These are phyloP conservation scores for Ceratocystis variospora DNA, from an alignment of 2,329 filamentous ascomycete genomes.

Conservation along the genomic window DNA sequence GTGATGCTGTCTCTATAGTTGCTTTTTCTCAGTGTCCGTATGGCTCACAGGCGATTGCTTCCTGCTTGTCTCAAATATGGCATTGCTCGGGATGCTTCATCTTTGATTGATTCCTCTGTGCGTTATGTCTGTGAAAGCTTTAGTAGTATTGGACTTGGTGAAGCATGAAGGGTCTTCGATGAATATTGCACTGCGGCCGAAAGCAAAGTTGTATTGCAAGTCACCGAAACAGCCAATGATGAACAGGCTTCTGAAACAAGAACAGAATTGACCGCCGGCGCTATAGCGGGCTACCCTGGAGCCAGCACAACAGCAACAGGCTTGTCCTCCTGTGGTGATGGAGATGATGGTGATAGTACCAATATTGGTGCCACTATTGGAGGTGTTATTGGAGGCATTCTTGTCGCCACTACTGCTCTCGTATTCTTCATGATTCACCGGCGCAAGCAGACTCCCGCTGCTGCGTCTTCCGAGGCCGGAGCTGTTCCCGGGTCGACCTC, in stretches of 20 bases:
- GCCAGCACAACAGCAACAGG: constrained; percentile 8
- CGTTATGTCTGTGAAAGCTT: constrained; percentile 33
- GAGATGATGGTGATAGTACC: constrained; percentile 15
- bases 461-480: not conserved
- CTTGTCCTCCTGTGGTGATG: constrained; percentile 10
- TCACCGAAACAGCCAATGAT: constrained; percentile 28
- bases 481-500: not conserved
- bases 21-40: constrained; percentile 13
- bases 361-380: constrained; percentile 27
- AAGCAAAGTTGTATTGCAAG: constrained; percentile 29
- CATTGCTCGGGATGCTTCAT: constrained; percentile 32
- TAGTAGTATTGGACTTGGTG: constrained; percentile 33
- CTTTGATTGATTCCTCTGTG: constrained; percentile 32
- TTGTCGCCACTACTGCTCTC: constrained; percentile 24
- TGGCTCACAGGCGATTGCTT: constrained; percentile 37
- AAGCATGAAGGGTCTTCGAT: constrained; percentile 33
- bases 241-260: not conserved
- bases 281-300: constrained; percentile 9
- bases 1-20: constrained; percentile 8
- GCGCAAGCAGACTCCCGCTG: not conserved
- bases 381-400: constrained; percentile 24
- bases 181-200: constrained; percentile 39
- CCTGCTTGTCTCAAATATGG: constrained; percentile 40
- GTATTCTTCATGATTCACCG: constrained; percentile 23
- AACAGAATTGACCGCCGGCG: constrained; percentile 14